A percentile compares a stretch with the other conserved stretches of the same genome.
Evolutionary conservation across 331 rosid species (phyloP).

Genomic region (Phaseolus coccineus): DNA sequence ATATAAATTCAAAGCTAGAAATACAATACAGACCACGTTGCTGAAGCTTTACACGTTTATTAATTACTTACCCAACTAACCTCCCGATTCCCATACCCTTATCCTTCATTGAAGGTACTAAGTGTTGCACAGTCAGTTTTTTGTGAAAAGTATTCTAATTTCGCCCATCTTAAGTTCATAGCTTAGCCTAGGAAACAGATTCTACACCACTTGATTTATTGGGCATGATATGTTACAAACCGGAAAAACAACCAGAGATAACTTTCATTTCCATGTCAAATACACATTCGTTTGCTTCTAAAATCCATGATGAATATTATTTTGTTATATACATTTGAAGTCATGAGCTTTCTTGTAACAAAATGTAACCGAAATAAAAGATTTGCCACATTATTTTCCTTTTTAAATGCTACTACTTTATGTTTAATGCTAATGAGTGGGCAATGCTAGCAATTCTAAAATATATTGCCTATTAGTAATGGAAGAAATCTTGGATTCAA

Average conservation of each 20-base stretch:
- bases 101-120: neutral
- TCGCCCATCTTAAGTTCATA: neutral
- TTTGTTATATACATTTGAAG: neutral
- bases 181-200: slow-evolving; percentile 26
- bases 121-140: slow-evolving; percentile 15
- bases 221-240: neutral
- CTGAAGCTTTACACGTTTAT: neutral
- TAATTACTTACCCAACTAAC: neutral
- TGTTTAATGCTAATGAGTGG: slow-evolving; percentile 9
- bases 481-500: slow-evolving; percentile 16
- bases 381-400: neutral
- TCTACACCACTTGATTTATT: neutral
- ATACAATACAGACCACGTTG: slow-evolving; percentile 1
- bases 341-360: slow-evolving; percentile 13
- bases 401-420: slow-evolving; percentile 4
- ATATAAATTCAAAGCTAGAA: slow-evolving; percentile 34
- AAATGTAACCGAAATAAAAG: slow-evolving; percentile 5
- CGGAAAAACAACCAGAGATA: slow-evolving; percentile 2
- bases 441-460: slow-evolving; percentile 6
- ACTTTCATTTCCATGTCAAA: slow-evolving; percentile 18
- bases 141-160: neutral
- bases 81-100: slow-evolving; percentile 10
- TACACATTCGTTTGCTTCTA: slow-evolving; percentile 23
- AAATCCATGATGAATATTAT: slow-evolving; percentile 27
- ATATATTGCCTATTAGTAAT: slow-evolving; percentile 1